These are phyloP conservation scores for Trichomonascus vanleenenianus DNA, from an alignment of 805 yeast species.

Conservation along the genomic window DNA sequence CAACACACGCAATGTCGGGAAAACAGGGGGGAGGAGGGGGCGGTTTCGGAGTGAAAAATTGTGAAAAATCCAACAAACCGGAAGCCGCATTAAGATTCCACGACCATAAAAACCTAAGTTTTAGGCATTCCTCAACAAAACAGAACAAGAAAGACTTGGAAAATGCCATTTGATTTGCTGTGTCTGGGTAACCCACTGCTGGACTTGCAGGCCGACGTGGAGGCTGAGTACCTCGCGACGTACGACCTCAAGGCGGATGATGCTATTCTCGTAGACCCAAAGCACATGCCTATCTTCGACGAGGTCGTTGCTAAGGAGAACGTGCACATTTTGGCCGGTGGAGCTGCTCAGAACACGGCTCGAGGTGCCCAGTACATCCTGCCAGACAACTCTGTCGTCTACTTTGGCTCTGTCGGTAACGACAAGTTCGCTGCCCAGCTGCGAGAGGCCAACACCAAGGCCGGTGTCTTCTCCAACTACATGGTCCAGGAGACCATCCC, in stretches of 20 bases:
- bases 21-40: no score
- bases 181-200: constrained; percentile 90
- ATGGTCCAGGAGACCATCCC: constrained; percentile 63
- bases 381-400: constrained; percentile 74
- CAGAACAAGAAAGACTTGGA: no score
- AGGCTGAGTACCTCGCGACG: constrained; percentile 58
- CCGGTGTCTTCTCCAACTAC: constrained; percentile 84
- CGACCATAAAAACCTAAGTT: no score
- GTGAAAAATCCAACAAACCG: no score
- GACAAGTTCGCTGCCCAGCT: constrained; percentile 81
- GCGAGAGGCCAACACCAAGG: constrained; percentile 71
- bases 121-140: no score
- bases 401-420: constrained; percentile 94
- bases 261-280: constrained; percentile 80
- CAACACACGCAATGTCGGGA: no score
- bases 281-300: constrained; percentile 77
- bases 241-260: constrained; percentile 85
- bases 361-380: constrained; percentile 95
- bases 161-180: constrained; percentile 23
- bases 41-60: no score
- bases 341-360: constrained; percentile 99
- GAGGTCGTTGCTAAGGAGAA: constrained; percentile 59
- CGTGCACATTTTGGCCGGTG: constrained; percentile 85
- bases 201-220: constrained; percentile 18
- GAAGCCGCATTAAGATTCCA: no score